Percentiles rank a stretch among this genome's conserved stretches.
These are phyloP conservation scores for Thielaviopsis musarum DNA, from an alignment of 2,329 filamentous ascomycete species.

Conservation along the genomic window DNA sequence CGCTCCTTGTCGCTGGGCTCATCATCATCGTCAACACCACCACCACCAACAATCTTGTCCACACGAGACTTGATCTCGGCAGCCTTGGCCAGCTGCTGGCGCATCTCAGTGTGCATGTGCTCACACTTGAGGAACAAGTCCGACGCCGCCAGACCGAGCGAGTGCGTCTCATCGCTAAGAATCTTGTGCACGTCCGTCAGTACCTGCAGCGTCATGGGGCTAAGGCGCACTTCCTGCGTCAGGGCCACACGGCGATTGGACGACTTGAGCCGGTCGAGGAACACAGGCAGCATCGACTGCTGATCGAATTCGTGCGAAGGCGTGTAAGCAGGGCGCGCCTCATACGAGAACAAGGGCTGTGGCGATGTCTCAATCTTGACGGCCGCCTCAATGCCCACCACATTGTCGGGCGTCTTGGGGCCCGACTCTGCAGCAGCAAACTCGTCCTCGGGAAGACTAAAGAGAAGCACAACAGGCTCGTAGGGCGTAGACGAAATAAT, in stretches of 20 bases:
- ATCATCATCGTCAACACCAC: constrained; percentile 36
- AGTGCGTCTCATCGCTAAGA: constrained; percentile 51
- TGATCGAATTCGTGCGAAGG: constrained; percentile 43
- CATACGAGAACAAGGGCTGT: constrained; percentile 35
- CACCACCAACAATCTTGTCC: constrained; percentile 40
- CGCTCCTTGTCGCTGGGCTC: constrained; percentile 39
- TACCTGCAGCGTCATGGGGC: constrained; percentile 51
- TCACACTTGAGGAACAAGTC: constrained; percentile 59
- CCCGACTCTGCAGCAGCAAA: constrained; percentile 14
- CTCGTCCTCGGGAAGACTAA: constrained; percentile 40
- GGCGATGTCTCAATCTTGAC: neutral
- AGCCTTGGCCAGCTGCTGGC: constrained; percentile 48
- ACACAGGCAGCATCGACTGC: constrained; percentile 34
- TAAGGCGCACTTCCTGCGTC: constrained; percentile 52
- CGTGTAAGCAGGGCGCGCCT: constrained; percentile 50
- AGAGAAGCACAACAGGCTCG: constrained; percentile 40
- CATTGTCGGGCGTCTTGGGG: constrained; percentile 7
- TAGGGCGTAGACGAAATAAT: constrained; percentile 41
- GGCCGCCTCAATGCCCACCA: neutral
- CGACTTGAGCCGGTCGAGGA: constrained; percentile 40
- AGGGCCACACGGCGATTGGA: constrained; percentile 43
- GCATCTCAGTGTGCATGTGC: constrained; percentile 48
- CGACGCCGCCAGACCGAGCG: constrained; percentile 50
- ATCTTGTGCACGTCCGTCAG: constrained; percentile 59
- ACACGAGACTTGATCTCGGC: constrained; percentile 49